Conservation (phyloP, 768 basidiomycete species). For the Boletus speciosus region DNA sequence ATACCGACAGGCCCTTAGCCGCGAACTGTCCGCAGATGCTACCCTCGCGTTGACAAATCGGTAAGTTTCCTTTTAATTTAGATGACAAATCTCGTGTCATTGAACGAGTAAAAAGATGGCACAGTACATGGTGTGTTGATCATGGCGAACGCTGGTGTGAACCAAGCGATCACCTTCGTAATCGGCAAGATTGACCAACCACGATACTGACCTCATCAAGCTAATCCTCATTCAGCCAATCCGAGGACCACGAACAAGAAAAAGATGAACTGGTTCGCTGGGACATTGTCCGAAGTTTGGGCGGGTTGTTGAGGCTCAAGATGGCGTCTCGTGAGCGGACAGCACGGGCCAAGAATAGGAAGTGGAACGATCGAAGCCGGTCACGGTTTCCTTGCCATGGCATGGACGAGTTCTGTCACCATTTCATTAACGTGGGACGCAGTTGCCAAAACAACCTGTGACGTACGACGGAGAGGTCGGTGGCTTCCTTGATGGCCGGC, state of each 20-base stretch:
- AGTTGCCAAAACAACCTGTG: background rate
- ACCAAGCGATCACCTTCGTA: slow-evolving; percentile 7
- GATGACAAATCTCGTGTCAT: background rate
- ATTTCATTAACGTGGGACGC: slow-evolving; percentile 6
- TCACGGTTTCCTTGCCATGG: background rate
- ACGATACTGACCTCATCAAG: slow-evolving; percentile 9
- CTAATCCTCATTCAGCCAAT: background rate
- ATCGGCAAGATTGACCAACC: slow-evolving; percentile 5
- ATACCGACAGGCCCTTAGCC: background rate
- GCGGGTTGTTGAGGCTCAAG: background rate
- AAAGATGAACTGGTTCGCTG: slow-evolving; percentile 6
- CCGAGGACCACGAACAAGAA: background rate
- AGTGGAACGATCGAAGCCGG: background rate
- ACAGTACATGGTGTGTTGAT: background rate
- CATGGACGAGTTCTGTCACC: background rate
- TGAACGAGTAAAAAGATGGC: background rate
- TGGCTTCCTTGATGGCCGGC: background rate
- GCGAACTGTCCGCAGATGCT: background rate
- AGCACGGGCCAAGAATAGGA: background rate
- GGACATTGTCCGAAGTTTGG: background rate
- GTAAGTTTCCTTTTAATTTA: slow-evolving; percentile 4
- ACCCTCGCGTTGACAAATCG: slow-evolving; percentile 1
- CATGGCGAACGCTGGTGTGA: background rate
- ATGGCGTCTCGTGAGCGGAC: background rate
- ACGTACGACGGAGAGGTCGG: slow-evolving; percentile 10